Evolutionary conservation across 2,329 filamentous ascomycete species (phyloP), one percentile per base, ranked within the genome.

Genomic region (Fusarium sp.): DNA sequence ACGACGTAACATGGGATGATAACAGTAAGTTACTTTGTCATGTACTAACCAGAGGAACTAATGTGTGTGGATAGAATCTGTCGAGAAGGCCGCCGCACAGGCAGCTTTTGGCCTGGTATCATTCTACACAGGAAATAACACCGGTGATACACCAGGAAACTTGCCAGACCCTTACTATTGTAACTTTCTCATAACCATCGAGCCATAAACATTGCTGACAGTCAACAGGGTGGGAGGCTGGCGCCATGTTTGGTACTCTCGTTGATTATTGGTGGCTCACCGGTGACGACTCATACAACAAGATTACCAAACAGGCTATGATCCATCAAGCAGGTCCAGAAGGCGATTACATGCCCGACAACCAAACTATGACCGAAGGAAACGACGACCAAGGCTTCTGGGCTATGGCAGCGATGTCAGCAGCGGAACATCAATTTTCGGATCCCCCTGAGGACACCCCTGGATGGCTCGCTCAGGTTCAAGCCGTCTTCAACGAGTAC

Each of bases 331-430:
- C 83, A 37, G 88, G 89, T 41, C 80, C 85, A n/a, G 85, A 88
- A 67, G 76, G 79, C 15, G 88, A 92, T 77, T 92, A 86, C 77
- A 91, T 92, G 89, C 91, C 91, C 6, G 76, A 79, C n/a, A 91
- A 91, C 79, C 89, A 91, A 79, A 90, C 88, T 10, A 80, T 83
- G 50, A 86, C 85, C 4, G 80, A 87, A 67, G 91, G 91, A 70
- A 93, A 93, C 80, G 92, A 94, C 70, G 92, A 93, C 74, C 92
- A 93, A 79, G 91, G 92, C 9, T 95, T 96, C 81, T 97, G 93
- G 93, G 92, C 88, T n/a, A 87, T 96, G 84, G 89, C 93, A 2
- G 92, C 91, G 66, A 92, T 97, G 85, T 87, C 88, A 13, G 93
- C 93, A 5, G 91, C 92, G 40, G 93, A 97, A 81, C 88, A 91